Base-by-base conservation (phyloP, 306 rosid genomes). In the Glycine tomentella region DNA sequence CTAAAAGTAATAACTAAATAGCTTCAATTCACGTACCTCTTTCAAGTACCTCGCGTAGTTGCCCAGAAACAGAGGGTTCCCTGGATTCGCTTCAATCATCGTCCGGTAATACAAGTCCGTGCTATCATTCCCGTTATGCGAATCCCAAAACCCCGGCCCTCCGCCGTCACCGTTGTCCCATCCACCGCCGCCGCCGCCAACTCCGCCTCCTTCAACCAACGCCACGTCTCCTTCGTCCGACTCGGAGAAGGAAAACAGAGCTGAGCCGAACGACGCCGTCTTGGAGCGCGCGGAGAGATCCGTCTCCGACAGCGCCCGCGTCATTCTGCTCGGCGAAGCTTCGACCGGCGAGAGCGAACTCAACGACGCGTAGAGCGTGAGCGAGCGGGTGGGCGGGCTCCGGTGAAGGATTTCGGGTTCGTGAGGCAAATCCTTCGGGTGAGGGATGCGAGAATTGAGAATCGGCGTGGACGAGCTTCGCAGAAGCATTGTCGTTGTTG, bases 11-110 rank as follows among this genome's bases (percentile, higher is more conserved):
- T 25, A 25, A 25, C 31, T 25, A 25, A 25, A 25, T 25, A 25
- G 31, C 31, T 25, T 25, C 69, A 63, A 40, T 25, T 42, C 50
- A 38, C 66, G 7, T 81, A 91, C 98, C 89, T 95, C 97, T 86
- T 91, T 92, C 75, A 92, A 84, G 87, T 88, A 95, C 68, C 55
- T 91, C 0, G 97, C 97, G 66, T 95, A 95, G 84, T 95, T 95
- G 64, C 97, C 65, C 17, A 93, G 89, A 75, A 93, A 82, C 59
- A 95, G 91, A 2, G 97, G 65, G 65, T 93, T 89, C 74, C 89
- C 94, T 0, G 99, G 97, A 79, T 91, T 88, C 0, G 95, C 92
- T 71, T 87, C 88, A 64, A 95, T 90, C 89, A 91, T 87, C 53
- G 87, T 78, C 79, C 80, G 86, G 85, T 93, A 91, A 84, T 89